phyloP scores from a whole-genome alignment of 2,329 filamentous ascomycete genomes.

The Aspergillus clavatus region DNA sequence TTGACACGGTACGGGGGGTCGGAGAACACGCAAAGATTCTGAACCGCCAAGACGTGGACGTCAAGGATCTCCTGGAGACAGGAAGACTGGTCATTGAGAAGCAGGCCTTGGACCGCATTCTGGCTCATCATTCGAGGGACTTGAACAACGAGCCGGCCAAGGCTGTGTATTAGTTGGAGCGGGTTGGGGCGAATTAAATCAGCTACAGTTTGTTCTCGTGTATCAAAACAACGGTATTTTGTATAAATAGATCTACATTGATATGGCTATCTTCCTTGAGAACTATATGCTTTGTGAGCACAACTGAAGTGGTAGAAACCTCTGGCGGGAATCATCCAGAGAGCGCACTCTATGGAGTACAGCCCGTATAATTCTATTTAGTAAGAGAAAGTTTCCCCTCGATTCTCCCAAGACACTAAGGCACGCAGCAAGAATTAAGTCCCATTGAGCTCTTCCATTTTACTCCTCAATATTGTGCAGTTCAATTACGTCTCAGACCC shows the following conservation, averaged over 20 bases:
- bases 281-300: too few species aligned
- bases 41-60: constrained; percentile 75
- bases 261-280: constrained; percentile 7
- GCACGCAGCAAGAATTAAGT: background rate
- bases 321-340: too few species aligned
- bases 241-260: constrained; percentile 31
- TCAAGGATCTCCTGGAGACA: constrained; percentile 87
- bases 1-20: constrained; percentile 60
- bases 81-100: constrained; percentile 84
- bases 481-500: background rate
- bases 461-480: constrained; percentile 2
- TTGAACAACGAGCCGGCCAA: constrained; percentile 30
- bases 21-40: constrained; percentile 65
- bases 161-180: constrained; percentile 28
- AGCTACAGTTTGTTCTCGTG: constrained; percentile 13
- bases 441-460: background rate
- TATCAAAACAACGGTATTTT: constrained; percentile 10
- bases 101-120: constrained; percentile 68
- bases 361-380: background rate
- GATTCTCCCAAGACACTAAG: background rate
- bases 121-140: constrained; percentile 58
- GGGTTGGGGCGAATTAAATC: constrained; percentile 5
- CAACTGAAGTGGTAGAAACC: too few species aligned
- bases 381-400: background rate
- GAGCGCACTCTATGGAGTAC: too few species aligned